Percentiles rank a stretch among this genome's conserved stretches.
These are phyloP conservation scores for Geosmithia flava DNA, from an alignment of 2,329 filamentous ascomycete genomes.

Conservation along the genomic window DNA sequence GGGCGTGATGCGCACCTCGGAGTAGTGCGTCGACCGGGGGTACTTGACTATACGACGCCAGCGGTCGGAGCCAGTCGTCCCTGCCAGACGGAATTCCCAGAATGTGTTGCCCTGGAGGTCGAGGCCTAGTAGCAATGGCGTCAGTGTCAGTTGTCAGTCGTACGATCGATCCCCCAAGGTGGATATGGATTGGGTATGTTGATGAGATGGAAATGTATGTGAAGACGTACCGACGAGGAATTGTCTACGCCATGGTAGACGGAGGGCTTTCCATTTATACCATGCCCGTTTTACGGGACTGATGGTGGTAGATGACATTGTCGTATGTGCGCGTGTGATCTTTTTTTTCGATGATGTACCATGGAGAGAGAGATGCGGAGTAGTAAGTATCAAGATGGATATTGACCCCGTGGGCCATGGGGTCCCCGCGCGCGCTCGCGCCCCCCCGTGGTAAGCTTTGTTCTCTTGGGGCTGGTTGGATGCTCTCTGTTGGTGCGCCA, in stretches of 20 bases:
- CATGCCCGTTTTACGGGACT: conserved; percentile 29
- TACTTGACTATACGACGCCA: conserved; percentile 52
- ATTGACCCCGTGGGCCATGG: no score
- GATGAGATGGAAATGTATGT: background rate
- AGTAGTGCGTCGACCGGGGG: conserved; percentile 39
- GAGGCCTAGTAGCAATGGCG: conserved; percentile 29
- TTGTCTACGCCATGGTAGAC: conserved; percentile 50
- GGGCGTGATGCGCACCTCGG: conserved; percentile 43
- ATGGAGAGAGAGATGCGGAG: no score
- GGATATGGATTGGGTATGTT: background rate
- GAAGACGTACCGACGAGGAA: conserved; percentile 43
- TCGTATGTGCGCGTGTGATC: background rate
- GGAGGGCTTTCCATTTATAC: conserved; percentile 50
- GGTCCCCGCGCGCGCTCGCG: no score
- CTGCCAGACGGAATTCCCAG: conserved; percentile 51
- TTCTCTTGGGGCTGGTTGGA: no score
- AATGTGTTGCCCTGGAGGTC: conserved; percentile 57
- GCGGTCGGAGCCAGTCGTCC: conserved; percentile 25
- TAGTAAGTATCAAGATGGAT: no score
- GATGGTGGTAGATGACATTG: conserved; percentile 13
- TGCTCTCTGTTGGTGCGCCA: no score
- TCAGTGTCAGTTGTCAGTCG: background rate
- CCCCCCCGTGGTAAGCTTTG: no score
- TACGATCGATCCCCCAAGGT: background rate
- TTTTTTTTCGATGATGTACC: background rate